A percentile compares a stretch with the other conserved stretches of the same genome.
These are phyloP conservation scores for Luffa acutangula DNA, from an alignment of 306 rosid species.

Conservation along the genomic window DNA sequence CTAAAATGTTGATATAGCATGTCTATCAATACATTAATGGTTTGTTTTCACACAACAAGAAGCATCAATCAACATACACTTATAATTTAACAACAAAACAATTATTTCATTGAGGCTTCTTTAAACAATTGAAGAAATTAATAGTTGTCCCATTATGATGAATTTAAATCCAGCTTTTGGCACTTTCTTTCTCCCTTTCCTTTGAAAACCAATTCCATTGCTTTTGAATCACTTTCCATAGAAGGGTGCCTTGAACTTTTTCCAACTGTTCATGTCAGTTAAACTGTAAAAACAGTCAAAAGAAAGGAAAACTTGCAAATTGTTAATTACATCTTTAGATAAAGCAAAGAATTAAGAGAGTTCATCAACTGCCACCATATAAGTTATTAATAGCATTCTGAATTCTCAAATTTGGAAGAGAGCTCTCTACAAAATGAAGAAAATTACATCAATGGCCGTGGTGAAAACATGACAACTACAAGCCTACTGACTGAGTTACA, in stretches of 20 bases:
- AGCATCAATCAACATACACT: no score
- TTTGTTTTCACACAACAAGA: no score
- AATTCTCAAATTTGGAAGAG: slow-evolving; percentile 1
- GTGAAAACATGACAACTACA: slow-evolving; percentile 1
- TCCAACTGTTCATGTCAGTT: background rate
- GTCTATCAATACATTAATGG: no score
- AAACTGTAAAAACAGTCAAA: background rate
- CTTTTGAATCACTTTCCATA: background rate
- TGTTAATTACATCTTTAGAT: background rate
- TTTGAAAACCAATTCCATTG: background rate
- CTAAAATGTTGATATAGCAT: no score
- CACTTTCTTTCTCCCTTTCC: background rate
- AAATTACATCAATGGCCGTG: background rate
- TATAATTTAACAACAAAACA: no score
- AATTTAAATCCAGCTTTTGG: background rate
- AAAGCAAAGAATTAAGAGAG: background rate
- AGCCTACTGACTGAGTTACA: slow-evolving; percentile 1
- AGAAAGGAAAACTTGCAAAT: background rate
- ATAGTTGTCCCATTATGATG: background rate
- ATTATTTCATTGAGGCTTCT: background rate
- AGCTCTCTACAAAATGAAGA: slow-evolving; percentile 7
- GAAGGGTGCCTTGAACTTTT: background rate
- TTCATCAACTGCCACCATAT: background rate
- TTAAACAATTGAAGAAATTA: background rate
- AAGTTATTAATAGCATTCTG: slow-evolving; percentile 10